Evolutionary conservation across 495 filamentous ascomycete genomes (phyloP).

Genomic region (Pyronema domesticum): DNA sequence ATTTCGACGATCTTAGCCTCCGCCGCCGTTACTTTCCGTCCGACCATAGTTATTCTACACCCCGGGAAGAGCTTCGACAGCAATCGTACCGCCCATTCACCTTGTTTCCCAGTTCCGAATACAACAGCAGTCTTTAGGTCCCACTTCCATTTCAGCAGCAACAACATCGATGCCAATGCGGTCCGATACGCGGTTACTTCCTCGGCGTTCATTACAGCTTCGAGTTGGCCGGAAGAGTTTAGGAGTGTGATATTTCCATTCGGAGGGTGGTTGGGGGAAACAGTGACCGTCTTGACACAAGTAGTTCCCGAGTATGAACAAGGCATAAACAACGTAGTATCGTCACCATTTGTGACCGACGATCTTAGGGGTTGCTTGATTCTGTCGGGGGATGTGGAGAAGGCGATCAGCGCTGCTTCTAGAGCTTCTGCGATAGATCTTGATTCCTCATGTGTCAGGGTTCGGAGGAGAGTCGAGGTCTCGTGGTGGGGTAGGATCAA

Average conservation of each 20-base stretch:
- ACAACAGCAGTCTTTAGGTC: conserved; percentile 52
- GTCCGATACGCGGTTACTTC: conserved; percentile 88
- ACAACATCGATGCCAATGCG: conserved; percentile 57
- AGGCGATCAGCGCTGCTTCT: not conserved
- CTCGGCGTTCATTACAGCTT: conserved; percentile 66
- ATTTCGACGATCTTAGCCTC: not conserved
- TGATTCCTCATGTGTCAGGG: too few species aligned
- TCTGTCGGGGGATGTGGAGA: not conserved
- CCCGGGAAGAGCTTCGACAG: conserved; percentile 25
- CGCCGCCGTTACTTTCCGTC: not conserved
- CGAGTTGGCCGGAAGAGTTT: conserved; percentile 44
- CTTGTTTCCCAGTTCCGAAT: conserved; percentile 82
- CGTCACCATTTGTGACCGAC: conserved; percentile 45
- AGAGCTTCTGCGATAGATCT: too few species aligned
- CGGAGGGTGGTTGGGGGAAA: conserved; percentile 29
- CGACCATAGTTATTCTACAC: conserved; percentile 9
- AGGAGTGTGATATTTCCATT: conserved; percentile 65
- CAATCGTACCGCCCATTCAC: conserved; percentile 77
- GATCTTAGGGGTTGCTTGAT: conserved; percentile 60
- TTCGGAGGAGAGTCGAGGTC: too few species aligned
- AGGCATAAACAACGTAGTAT: conserved; percentile 87
- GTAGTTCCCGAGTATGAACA: conserved; percentile 31
- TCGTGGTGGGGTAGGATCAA: too few species aligned
- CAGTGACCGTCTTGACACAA: conserved; percentile 18
- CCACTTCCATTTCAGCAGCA: conserved; percentile 45